Evolutionary conservation across 2,329 filamentous ascomycete genomes (phyloP).

Genomic region (Apiospora phragmitis): DNA sequence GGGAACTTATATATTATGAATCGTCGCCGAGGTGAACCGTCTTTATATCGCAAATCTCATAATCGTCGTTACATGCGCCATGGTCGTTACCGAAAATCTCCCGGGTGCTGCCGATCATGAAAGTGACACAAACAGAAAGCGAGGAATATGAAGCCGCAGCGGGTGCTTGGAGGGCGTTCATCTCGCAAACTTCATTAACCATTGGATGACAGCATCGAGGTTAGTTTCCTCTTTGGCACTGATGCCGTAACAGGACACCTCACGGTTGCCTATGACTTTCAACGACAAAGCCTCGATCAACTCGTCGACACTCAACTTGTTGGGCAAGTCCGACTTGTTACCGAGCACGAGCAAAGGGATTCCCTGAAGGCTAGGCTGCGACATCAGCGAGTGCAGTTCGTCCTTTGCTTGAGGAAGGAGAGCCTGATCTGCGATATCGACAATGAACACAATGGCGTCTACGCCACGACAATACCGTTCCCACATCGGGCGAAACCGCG

Average conservation of each 20-base stretch:
- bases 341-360: constrained; percentile 93
- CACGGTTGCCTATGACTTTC: constrained; percentile 83
- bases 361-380: constrained; percentile 78
- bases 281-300: constrained; percentile 91
- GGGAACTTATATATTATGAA: constrained; percentile 8
- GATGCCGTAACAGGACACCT: constrained; percentile 98
- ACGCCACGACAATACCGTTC: constrained; percentile 97
- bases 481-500: constrained; percentile 98
- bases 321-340: constrained; percentile 94
- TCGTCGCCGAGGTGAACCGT: constrained; percentile 11
- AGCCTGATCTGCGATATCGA: constrained; percentile 86
- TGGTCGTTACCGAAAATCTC: background rate
- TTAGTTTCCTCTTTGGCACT: constrained; percentile 99
- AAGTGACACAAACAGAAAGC: background rate
- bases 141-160: constrained; percentile 1
- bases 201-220: constrained; percentile 93
- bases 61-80: constrained; percentile 9
- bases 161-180: constrained; percentile 38
- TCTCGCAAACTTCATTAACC: constrained; percentile 88
- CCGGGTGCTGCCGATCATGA: background rate
- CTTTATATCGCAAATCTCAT: constrained; percentile 10
- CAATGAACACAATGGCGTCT: constrained; percentile 97
- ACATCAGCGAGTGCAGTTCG: constrained; percentile 86
- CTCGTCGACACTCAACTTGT: constrained; percentile 90
- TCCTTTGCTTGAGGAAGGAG: constrained; percentile 84